Evolutionary conservation across 2,329 filamentous ascomycete genomes (phyloP).

Genomic region (Neocatenulostroma microsporum): DNA sequence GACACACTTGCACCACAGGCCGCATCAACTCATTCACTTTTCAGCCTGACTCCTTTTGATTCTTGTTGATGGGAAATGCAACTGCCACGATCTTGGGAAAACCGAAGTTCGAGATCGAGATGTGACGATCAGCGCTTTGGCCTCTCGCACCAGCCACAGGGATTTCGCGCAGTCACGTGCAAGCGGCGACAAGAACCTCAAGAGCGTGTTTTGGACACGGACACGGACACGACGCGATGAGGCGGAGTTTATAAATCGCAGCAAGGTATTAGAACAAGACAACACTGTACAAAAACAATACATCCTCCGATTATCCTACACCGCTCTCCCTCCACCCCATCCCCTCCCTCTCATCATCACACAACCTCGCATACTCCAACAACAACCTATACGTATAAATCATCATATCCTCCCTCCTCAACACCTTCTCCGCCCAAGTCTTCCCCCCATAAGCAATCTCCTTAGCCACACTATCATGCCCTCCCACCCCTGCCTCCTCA

Average conservation of each 20-base stretch:
- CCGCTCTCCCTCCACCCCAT: slow-evolving; percentile 31
- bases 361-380: slow-evolving; percentile 38
- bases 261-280: not conserved
- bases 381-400: slow-evolving; percentile 58
- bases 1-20: not conserved
- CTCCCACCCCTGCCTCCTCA: slow-evolving; percentile 21
- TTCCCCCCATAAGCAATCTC: slow-evolving; percentile 59
- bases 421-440: slow-evolving; percentile 59
- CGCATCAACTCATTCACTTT: not conserved
- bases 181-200: too few relatives aligned
- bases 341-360: slow-evolving; percentile 34
- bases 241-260: not conserved
- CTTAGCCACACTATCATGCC: slow-evolving; percentile 51
- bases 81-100: too few relatives aligned
- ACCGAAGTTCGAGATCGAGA: not conserved
- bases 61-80: too few relatives aligned
- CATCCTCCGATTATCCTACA: slow-evolving; percentile 4
- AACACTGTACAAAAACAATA: not conserved
- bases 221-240: not conserved
- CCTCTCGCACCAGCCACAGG: not conserved
- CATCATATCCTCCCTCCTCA: slow-evolving; percentile 65
- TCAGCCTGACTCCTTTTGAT: too few relatives aligned
- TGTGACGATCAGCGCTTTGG: not conserved
- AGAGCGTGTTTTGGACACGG: too few relatives aligned
- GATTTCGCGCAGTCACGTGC: not conserved